Evolutionary conservation across 2,329 filamentous ascomycete genomes (phyloP), one percentile per base, ranked within the genome.

Genomic region (Colletotrichum sidae): DNA sequence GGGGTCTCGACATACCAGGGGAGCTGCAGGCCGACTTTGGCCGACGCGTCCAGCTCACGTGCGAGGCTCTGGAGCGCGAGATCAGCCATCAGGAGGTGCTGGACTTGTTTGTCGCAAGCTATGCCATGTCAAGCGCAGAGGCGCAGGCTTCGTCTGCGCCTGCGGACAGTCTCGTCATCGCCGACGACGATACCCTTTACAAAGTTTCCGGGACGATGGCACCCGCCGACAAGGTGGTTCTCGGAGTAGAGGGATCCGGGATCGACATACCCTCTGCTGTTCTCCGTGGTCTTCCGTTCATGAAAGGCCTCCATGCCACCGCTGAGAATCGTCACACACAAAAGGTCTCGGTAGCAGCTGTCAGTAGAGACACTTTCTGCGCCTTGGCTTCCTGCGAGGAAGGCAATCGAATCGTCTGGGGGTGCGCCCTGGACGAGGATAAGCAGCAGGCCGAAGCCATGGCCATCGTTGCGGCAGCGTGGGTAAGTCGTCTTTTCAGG

Each of bases 1-100:
- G 49, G 51, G 46, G 51, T 2, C 44, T 55, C 8, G 42, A 60
- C n/a, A 11, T 60, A 9, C 58, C 58, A 13, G 47, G 10, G 13
- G 59, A 61, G 4, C 39, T 61, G 10, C 59, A 61, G 8, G 17
- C 56, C 37, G 53, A 61, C 9, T 55, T 56, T 37, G 58, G 58
- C 25, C 50, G 58, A 11, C 50, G 50, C 8, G 58, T 61, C 11
- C 59, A 61, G 38, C 37, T 61, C 44, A 61, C 56, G 52, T 61
- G 52, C 38, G 59, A 61, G 12, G 59, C 59, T 6, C 35, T 61
- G 44, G 51, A 44, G 9, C 59, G 59, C 17, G 59, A 61, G 38
- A 61, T 61, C 45, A 44, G 37, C 3, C 52, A 61, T 33, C 51
- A 61, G 13, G 59, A 56, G 45, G 52, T 61, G 6, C 25, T 61